Evolutionary conservation across 2,329 filamentous ascomycete species (phyloP).

Genomic region (Neofusicoccum umdonicola): DNA sequence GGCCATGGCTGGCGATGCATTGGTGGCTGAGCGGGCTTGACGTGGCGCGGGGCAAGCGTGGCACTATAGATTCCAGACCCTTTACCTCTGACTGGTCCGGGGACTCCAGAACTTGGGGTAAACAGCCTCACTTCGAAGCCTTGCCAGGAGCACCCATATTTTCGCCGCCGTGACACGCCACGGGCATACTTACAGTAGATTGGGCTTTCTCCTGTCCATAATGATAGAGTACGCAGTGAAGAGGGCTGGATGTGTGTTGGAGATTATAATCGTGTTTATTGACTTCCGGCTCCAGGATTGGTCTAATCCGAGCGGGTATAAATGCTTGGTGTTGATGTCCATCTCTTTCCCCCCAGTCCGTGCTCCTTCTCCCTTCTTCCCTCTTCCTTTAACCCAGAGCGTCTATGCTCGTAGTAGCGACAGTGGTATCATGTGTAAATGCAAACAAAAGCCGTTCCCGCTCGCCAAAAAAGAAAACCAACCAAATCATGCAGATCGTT

Average conservation of each 20-base stretch:
- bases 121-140: no score
- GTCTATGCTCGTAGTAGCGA: slow-evolving; percentile 9
- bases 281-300: background rate
- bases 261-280: background rate
- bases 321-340: background rate
- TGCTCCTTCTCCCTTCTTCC: background rate
- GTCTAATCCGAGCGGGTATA: slow-evolving; percentile 4
- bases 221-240: no score
- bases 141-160: no score
- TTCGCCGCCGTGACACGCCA: no score
- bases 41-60: slow-evolving; percentile 2
- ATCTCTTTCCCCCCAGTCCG: background rate
- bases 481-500: slow-evolving; percentile 8
- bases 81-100: background rate
- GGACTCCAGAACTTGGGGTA: background rate
- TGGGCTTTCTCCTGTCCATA: no score
- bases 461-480: background rate
- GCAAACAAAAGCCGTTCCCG: background rate
- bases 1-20: background rate
- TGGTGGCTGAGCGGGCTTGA: background rate
- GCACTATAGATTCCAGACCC: background rate
- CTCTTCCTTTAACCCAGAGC: slow-evolving; percentile 11
- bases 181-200: no score
- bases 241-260: background rate
- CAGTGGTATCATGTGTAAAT: slow-evolving; percentile 14